Evolutionary conservation across 352 stramenopile species (phyloP).

Genomic region (Aphanomyces cochlioides): DNA sequence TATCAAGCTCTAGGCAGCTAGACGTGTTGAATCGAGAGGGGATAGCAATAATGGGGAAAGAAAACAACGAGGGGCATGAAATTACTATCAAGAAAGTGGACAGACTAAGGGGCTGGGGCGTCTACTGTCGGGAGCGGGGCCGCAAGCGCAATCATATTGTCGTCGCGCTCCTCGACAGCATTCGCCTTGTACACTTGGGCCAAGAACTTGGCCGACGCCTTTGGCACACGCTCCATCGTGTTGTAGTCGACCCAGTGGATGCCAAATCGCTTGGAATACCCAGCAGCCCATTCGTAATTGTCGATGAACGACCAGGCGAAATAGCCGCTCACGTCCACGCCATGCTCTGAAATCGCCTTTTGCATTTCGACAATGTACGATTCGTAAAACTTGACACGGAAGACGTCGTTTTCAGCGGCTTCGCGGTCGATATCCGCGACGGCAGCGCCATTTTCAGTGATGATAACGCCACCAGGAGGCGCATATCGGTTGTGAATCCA

Average conservation of each 20-base stretch:
- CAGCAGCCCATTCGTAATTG: conserved; percentile 89
- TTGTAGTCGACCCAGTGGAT: conserved; percentile 54
- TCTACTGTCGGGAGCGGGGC: background rate
- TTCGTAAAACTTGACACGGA: conserved; percentile 77
- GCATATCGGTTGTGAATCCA: conserved; percentile 88
- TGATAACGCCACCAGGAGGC: conserved; percentile 62
- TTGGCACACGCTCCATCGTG: conserved; percentile 55
- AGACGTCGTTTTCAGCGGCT: conserved; percentile 67
- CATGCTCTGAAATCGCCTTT: conserved; percentile 41
- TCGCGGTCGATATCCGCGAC: conserved; percentile 59
- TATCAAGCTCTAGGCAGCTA: too few relatives aligned
- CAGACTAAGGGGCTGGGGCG: too few relatives aligned
- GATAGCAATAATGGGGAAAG: too few relatives aligned
- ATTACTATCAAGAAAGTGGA: too few relatives aligned
- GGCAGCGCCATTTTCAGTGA: conserved; percentile 92
- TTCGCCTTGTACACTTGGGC: conserved; percentile 48
- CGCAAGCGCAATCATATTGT: conserved; percentile 5
- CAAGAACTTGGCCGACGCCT: conserved; percentile 58
- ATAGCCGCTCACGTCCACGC: conserved; percentile 71
- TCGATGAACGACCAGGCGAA: conserved; percentile 90
- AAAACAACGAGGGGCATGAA: too few relatives aligned
- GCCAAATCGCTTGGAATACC: conserved; percentile 47
- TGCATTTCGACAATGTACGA: conserved; percentile 75
- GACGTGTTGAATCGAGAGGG: too few relatives aligned
- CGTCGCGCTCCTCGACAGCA: conserved; percentile 32